Evolutionary conservation across 2,329 filamentous ascomycete genomes (phyloP).

Genomic region (Bipolaris zeicola): DNA sequence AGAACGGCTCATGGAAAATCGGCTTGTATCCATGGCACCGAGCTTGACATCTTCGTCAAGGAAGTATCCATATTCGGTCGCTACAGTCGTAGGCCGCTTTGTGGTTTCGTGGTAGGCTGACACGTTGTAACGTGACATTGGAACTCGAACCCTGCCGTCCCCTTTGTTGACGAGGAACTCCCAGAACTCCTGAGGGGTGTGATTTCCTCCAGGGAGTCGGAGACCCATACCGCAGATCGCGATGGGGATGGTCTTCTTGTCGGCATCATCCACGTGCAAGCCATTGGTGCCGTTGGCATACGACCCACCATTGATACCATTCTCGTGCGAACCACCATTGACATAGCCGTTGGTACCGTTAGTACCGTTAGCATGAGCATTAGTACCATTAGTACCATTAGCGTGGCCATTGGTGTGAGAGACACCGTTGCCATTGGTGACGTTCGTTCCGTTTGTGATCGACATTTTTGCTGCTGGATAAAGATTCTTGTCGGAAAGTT

Average conservation of each 20-base stretch:
- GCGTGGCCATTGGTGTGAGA: not conserved
- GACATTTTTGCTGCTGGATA: not conserved
- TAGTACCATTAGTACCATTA: not conserved
- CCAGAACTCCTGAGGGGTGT: constrained; percentile 35
- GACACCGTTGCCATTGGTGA: not conserved
- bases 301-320: not conserved
- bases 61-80: constrained; percentile 26
- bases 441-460: not conserved
- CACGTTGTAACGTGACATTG: constrained; percentile 13
- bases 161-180: constrained; percentile 25
- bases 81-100: constrained; percentile 13
- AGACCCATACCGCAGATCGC: constrained; percentile 34
- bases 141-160: constrained; percentile 3
- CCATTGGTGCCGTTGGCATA: not conserved
- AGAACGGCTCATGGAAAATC: not conserved
- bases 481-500: not conserved
- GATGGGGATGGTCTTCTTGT: constrained; percentile 10
- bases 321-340: not conserved
- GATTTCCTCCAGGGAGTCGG: constrained; percentile 27
- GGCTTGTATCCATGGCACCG: not conserved
- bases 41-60: constrained; percentile 12
- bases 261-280: not conserved
- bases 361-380: not conserved
- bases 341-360: not conserved
- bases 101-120: constrained; percentile 24